Percentiles rank a stretch among this genome's conserved stretches.
These are phyloP conservation scores for Globisporangium apiculatum DNA, from an alignment of 352 stramenopile species.

Conservation along the genomic window DNA sequence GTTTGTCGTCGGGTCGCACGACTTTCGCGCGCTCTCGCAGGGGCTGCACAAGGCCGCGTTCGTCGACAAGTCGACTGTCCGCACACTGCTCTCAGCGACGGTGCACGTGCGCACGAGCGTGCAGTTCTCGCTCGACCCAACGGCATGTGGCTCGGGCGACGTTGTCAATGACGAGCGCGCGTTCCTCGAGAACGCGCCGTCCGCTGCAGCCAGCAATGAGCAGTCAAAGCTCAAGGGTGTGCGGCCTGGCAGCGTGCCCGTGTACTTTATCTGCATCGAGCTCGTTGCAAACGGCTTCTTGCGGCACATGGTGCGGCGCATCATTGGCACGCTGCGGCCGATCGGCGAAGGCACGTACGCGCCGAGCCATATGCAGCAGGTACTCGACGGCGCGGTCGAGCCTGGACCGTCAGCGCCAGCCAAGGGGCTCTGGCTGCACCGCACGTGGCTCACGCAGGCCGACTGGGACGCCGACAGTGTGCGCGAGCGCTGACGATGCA, in stretches of 20 bases:
- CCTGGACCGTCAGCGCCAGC: slow-evolving; percentile 64
- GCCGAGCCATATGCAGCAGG: slow-evolving; percentile 50
- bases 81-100: slow-evolving; percentile 55
- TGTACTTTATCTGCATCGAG: slow-evolving; percentile 83
- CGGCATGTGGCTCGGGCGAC: slow-evolving; percentile 45
- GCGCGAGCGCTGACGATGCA: slow-evolving; percentile 7
- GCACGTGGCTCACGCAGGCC: slow-evolving; percentile 74
- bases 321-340: slow-evolving; percentile 69
- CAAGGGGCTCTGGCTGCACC: slow-evolving; percentile 79
- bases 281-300: slow-evolving; percentile 79
- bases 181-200: slow-evolving; percentile 7
- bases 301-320: slow-evolving; percentile 84
- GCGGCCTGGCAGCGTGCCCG: slow-evolving; percentile 8
- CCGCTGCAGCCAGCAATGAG: not conserved
- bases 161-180: slow-evolving; percentile 34
- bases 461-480: slow-evolving; percentile 54
- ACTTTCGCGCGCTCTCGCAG: slow-evolving; percentile 80
- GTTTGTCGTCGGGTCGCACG: slow-evolving; percentile 61
- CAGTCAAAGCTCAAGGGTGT: slow-evolving; percentile 33
- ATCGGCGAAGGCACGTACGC: slow-evolving; percentile 70
- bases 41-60: slow-evolving; percentile 55
- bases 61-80: slow-evolving; percentile 52
- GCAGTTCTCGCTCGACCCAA: slow-evolving; percentile 61
- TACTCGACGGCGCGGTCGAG: slow-evolving; percentile 44
- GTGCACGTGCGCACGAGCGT: slow-evolving; percentile 62